Evolutionary conservation across 1,284 basidiomycete species (phyloP), one percentile per base, ranked within the genome.

Genomic region (Grifola frondosa): DNA sequence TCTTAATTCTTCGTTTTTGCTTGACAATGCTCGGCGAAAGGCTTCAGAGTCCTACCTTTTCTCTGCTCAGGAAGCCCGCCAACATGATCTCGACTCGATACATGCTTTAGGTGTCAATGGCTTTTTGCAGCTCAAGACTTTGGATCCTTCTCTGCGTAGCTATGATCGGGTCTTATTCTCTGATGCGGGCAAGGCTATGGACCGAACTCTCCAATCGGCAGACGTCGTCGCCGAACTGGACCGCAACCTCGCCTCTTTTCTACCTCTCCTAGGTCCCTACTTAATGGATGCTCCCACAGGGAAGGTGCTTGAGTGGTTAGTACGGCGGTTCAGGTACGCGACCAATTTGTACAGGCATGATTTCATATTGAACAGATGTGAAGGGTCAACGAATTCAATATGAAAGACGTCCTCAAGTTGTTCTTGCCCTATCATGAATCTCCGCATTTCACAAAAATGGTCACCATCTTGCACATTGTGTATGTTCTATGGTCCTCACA

Each of bases 341-440:
- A 15, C 15, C 12, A 13, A 20, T 15, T 32, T 11, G 13, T 21
- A 23, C 10, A 12, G n/a, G 33, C 16, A 22, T 19, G 6, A 23
- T 22, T 33, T 36, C 1, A 16, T 13, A 10, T 31, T 37, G 8
- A 5, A 3, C 15, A 20, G n/a, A 3, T 3, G 6, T 30, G n/a
- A 58, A 96, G 95, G 59, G 81, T 98, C 28, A 81, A 98, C 63
- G 94, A 98, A 62, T 94, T 97, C 72, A 97, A 97, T 59, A 77
- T 94, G 30, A 75, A 87, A 35, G 75, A 78, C n/a, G 58, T 95
- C 16, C 74, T 99, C 6, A 70, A 84, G 11, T 73, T 92, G 15
- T 98, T 98, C 66, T 67, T 98, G 21, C 97, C 97, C 0, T 98
- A 96, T 62, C 93, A 98, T 60, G 91, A 94, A 54, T 92, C 96